Evolutionary conservation across 768 basidiomycete genomes (phyloP), one percentile per base, ranked within the genome.

Genomic region (Austroboletus eburneus): DNA sequence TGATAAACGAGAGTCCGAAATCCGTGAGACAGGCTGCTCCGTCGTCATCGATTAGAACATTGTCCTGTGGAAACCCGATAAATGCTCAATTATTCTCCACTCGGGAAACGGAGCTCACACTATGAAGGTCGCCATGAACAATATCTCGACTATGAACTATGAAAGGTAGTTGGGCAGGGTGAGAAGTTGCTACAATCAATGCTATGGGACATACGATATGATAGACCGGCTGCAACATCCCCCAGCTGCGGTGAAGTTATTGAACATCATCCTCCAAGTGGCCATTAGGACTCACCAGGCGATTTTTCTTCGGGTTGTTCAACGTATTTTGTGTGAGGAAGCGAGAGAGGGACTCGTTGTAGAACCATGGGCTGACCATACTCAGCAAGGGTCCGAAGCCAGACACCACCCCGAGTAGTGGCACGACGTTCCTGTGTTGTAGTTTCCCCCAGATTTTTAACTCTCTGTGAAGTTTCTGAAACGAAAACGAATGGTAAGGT

Each of bases 1-100:
- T 43, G 44, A 50, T 39, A 16, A 63, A 21, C 2, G 61, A 63
- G 16, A 76, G 63, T 6, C 77, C 76, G 49, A 78, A 78, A 53
- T 78, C 77, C 2, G 74, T 69, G 6, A 78, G 61, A 39, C 72
- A 72, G 12, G 76, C 76, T 12, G 65, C 59, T 16, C 65, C 65
- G 4, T 62, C 27, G 5, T 61, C 64, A 8, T 68, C 67, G 12
- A 79, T 65, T 20, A 79, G 62, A 40, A 79, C 70, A 48, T 79
- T 78, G 14, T 42, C 64, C 64, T 63, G 23, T 18, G 9, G 14
- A 36, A 16, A 34, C 33, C 33, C 14, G 18, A 9, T 45, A 29
- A 46, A 27, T 29, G 9, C 16, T 25, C 13, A 25, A 27, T 27
- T 27, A 6, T 5, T 16, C 16, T 24, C 29, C n/a, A 25, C 4